These are phyloP conservation scores for Malus sylvestris DNA, from an alignment of 306 rosid genomes.

Conservation along the genomic window DNA sequence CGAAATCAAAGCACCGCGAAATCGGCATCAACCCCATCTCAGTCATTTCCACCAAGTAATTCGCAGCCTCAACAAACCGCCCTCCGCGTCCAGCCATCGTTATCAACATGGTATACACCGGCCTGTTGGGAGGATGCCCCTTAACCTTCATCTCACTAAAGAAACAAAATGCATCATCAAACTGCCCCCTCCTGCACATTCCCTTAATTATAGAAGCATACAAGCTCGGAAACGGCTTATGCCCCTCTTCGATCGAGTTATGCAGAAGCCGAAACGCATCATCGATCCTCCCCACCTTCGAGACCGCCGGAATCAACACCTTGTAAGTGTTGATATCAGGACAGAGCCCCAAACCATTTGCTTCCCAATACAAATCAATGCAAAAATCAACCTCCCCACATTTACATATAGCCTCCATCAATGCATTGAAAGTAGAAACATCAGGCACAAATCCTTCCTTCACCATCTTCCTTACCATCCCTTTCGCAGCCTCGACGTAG, in stretches of 20 bases:
- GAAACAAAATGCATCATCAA: slow-evolving; percentile 87
- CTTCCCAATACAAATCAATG: slow-evolving; percentile 44
- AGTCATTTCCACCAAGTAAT: slow-evolving; percentile 75
- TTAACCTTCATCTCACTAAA: slow-evolving; percentile 79
- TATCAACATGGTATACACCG: slow-evolving; percentile 80
- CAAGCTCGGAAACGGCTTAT: slow-evolving; percentile 65
- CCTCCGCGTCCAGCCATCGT: slow-evolving; percentile 89
- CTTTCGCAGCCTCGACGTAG: slow-evolving; percentile 63
- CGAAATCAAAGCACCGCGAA: slow-evolving; percentile 75
- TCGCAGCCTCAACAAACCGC: slow-evolving; percentile 71
- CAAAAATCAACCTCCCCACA: slow-evolving; percentile 65
- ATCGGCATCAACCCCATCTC: slow-evolving; percentile 73
- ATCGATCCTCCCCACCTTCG: slow-evolving; percentile 53
- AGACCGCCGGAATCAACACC: slow-evolving; percentile 58
- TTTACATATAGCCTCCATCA: slow-evolving; percentile 44
- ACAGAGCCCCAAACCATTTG: slow-evolving; percentile 48
- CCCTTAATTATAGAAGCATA: slow-evolving; percentile 79
- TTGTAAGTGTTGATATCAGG: slow-evolving; percentile 75
- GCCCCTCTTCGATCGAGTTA: slow-evolving; percentile 60
- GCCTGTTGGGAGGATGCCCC: slow-evolving; percentile 91
- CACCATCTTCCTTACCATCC: slow-evolving; percentile 62
- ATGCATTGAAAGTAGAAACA: slow-evolving; percentile 56
- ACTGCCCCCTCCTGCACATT: slow-evolving; percentile 67
- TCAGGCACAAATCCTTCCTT: slow-evolving; percentile 62
- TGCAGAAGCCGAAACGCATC: slow-evolving; percentile 66